Evolutionary conservation across 2,329 filamentous ascomycete genomes (phyloP).

Genomic region (Aspergillus udagawae): DNA sequence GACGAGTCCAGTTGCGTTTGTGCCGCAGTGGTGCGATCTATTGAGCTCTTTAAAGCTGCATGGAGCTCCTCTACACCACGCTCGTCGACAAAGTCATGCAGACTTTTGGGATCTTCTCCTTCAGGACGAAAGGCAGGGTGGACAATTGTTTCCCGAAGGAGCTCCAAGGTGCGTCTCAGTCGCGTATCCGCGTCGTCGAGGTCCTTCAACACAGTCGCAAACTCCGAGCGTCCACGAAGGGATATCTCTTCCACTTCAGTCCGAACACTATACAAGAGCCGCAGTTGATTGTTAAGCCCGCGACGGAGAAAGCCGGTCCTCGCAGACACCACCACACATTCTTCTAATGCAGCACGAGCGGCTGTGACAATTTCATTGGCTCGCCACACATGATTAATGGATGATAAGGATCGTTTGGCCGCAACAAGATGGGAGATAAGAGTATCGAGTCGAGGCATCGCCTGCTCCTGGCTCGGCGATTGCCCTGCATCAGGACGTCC

Average conservation of each 20-base stretch:
- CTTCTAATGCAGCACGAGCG: constrained; percentile 71
- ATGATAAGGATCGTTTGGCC: constrained; percentile 81
- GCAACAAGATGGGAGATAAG: constrained; percentile 81
- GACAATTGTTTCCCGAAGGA: constrained; percentile 56
- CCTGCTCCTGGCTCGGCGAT: constrained; percentile 12
- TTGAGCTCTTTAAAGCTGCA: constrained; percentile 53
- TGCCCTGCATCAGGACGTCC: constrained; percentile 10
- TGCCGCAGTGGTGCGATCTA: constrained; percentile 57
- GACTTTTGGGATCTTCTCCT: constrained; percentile 48
- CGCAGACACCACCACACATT: constrained; percentile 69
- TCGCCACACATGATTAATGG: constrained; percentile 75
- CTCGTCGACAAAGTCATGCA: constrained; percentile 66
- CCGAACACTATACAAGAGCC: constrained; percentile 41
- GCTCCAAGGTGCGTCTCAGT: constrained; percentile 52
- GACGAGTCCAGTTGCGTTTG: constrained; percentile 55
- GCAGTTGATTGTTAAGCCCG: constrained; percentile 53
- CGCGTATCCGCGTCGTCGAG: constrained; percentile 58
- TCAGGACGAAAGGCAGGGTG: constrained; percentile 53
- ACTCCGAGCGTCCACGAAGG: constrained; percentile 40
- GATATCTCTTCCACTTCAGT: constrained; percentile 43
- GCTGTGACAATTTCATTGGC: constrained; percentile 80
- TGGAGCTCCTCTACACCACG: constrained; percentile 57
- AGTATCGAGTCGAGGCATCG: constrained; percentile 57
- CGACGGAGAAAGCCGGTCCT: constrained; percentile 64
- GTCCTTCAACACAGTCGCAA: constrained; percentile 48